phyloP scores from a whole-genome alignment of 306 rosid species.

The Oxytropis ochrocephala region DNA sequence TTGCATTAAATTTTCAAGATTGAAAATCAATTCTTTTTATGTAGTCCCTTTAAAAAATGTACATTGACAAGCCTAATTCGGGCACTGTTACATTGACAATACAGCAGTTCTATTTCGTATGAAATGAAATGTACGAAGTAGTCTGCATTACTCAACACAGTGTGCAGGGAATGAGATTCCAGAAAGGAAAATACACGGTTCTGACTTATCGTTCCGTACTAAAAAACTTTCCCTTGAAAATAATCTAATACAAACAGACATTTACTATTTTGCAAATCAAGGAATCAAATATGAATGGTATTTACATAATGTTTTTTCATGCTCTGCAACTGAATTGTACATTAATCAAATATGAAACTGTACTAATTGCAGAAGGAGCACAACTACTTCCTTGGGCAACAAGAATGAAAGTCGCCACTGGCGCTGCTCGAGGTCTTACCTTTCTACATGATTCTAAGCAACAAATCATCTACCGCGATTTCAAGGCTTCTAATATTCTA shows the following conservation, averaged over 20 bases:
- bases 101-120: too few species aligned
- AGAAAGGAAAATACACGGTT: too few species aligned
- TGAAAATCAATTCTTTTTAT: too few species aligned
- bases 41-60: too few species aligned
- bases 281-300: not conserved
- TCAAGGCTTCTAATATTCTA: conserved; percentile 84
- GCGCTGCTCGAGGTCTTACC: conserved; percentile 71
- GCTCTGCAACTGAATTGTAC: not conserved
- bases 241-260: not conserved
- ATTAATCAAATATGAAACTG: conserved; percentile 10
- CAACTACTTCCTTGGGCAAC: conserved; percentile 58
- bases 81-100: too few species aligned
- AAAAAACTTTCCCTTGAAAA: too few species aligned
- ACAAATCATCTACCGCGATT: conserved; percentile 84
- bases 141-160: too few species aligned
- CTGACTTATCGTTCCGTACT: too few species aligned
- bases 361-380: conserved; percentile 35
- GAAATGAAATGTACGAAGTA: too few species aligned
- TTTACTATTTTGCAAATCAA: not conserved
- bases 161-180: too few species aligned
- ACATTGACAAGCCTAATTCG: too few species aligned
- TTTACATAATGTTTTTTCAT: not conserved
- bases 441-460: conserved; percentile 57
- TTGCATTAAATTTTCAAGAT: too few species aligned
- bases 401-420: conserved; percentile 67